Percentiles rank a stretch among this genome's conserved stretches.
Conservation (phyloP, 2,329 filamentous ascomycete species). For the Sphaerostilbella broomeana region DNA sequence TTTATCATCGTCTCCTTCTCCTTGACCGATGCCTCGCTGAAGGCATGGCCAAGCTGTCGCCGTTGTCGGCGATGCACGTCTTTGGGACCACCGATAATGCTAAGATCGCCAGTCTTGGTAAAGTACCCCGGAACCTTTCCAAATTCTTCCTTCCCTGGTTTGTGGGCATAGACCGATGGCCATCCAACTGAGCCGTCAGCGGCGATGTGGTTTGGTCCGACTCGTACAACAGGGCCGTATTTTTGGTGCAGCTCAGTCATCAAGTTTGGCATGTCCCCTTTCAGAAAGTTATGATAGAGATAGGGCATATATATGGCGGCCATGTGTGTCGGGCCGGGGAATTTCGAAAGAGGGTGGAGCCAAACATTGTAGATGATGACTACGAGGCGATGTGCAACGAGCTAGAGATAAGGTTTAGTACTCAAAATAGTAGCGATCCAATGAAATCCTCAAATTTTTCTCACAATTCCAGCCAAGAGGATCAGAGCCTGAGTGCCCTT, state of each 20-base stretch:
- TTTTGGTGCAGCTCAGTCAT: conserved; percentile 17
- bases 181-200: conserved; percentile 29
- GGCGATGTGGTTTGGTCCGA: conserved; percentile 34
- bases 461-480: too few relatives aligned
- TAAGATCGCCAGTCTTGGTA: conserved; percentile 11
- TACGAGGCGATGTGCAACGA: conserved; percentile 4
- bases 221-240: conserved; percentile 32
- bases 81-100: conserved; percentile 13
- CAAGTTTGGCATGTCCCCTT: conserved; percentile 17
- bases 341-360: conserved; percentile 25
- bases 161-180: conserved; percentile 26
- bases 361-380: conserved; percentile 19
- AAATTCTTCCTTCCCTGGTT: conserved; percentile 16
- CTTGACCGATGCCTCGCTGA: conserved; percentile 24
- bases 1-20: conserved; percentile 25
- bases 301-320: conserved; percentile 18
- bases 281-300: conserved; percentile 16
- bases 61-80: conserved; percentile 18
- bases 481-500: too few relatives aligned
- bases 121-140: conserved; percentile 2
- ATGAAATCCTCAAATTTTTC: too few relatives aligned
- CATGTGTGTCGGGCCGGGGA: conserved; percentile 22
- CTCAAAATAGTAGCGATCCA: too few relatives aligned
- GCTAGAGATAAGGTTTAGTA: too few relatives aligned
- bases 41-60: conserved; percentile 24